These are phyloP conservation scores for Hypoxylon sp. DNA, from an alignment of 2,329 filamentous ascomycete genomes.

Conservation along the genomic window DNA sequence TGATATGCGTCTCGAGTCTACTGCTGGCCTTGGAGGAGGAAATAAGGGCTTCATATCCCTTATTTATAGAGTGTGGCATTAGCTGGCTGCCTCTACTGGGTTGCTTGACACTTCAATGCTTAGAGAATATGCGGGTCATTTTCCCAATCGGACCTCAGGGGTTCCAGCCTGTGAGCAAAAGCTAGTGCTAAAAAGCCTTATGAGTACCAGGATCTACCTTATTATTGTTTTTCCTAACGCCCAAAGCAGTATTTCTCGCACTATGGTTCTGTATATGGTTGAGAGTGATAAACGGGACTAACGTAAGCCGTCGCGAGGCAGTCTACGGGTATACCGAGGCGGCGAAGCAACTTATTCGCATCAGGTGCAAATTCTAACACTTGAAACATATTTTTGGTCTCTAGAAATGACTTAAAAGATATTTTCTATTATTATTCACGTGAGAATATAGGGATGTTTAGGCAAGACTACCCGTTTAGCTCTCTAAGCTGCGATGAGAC, in stretches of 20 bases:
- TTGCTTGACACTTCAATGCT: neutral
- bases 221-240: neutral
- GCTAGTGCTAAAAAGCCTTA: neutral
- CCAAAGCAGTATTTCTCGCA: slow-evolving; percentile 17
- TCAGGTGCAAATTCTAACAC: neutral
- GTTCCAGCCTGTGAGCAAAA: neutral
- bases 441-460: neutral
- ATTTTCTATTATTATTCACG: neutral
- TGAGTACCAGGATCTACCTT: neutral
- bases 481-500: slow-evolving; percentile 13
- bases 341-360: neutral
- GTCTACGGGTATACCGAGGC: neutral
- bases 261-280: slow-evolving; percentile 15
- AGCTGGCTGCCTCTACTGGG: neutral
- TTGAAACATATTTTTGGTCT: neutral
- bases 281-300: neutral
- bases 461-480: neutral
- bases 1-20: neutral
- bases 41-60: neutral
- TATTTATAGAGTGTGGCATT: slow-evolving; percentile 21
- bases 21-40: neutral
- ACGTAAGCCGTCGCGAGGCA: slow-evolving; percentile 13
- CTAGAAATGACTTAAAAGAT: neutral
- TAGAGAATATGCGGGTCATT: too few species aligned
- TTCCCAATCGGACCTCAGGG: neutral